phyloP scores from a whole-genome alignment of 345 rosid genomes.

The Citrus medica region DNA sequence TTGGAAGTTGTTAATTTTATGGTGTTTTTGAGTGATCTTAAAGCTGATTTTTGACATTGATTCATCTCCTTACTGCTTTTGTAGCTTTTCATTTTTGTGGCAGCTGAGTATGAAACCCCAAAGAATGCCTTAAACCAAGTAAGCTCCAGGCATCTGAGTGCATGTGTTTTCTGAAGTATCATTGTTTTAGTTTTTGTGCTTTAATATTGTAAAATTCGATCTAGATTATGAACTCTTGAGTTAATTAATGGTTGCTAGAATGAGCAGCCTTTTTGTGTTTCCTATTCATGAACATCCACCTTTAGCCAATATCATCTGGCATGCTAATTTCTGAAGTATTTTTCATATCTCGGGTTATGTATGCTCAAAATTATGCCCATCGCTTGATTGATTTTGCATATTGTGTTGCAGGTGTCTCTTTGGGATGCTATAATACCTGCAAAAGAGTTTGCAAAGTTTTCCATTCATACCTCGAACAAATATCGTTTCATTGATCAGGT shows the following conservation, averaged over 20 bases:
- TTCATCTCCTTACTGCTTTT: neutral
- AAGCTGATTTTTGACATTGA: neutral
- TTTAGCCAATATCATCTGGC: neutral
- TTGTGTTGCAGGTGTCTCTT: slow-evolving; percentile 61
- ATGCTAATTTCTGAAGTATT: neutral
- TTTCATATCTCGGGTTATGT: neutral
- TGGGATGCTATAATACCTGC: slow-evolving; percentile 93
- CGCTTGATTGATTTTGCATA: neutral
- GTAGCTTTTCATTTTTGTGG: slow-evolving; percentile 81
- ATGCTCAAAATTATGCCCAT: neutral
- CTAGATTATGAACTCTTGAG: neutral
- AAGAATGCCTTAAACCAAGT: slow-evolving; percentile 92
- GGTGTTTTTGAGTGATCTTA: neutral
- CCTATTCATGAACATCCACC: neutral
- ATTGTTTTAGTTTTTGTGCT: neutral
- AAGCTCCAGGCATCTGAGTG: neutral
- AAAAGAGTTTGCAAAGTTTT: slow-evolving; percentile 79
- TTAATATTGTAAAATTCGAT: neutral
- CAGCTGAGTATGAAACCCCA: slow-evolving; percentile 85
- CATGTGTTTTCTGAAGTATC: neutral
- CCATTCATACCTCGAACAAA: slow-evolving; percentile 74
- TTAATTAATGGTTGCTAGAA: neutral
- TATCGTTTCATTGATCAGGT: slow-evolving; percentile 98
- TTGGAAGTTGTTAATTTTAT: neutral
- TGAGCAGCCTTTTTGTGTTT: neutral